A percentile compares a stretch with the other conserved stretches of the same genome.
Conservation (phyloP, 345 rosid genomes). For the Ceriops zippeliana region DNA sequence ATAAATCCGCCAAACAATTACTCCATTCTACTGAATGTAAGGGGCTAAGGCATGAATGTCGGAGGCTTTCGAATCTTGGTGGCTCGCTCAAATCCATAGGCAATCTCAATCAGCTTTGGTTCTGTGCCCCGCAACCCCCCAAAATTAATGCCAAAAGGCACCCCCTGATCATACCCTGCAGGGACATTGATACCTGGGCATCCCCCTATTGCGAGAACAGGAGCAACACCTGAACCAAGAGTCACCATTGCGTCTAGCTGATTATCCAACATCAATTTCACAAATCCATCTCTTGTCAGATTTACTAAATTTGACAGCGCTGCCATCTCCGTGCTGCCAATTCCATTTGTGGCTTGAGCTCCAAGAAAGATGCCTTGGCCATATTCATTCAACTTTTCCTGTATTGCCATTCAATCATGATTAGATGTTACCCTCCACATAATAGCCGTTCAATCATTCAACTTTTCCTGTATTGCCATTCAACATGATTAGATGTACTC, state of each 20-base stretch:
- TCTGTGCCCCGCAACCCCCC: conserved; percentile 61
- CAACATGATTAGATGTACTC: neutral
- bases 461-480: conserved; percentile 43
- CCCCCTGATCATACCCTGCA: conserved; percentile 52
- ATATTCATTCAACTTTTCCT: conserved; percentile 51
- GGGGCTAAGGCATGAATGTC: conserved; percentile 21
- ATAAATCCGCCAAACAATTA: too few relatives aligned
- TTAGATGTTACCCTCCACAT: neutral
- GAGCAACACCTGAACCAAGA: conserved; percentile 6
- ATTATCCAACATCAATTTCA: conserved; percentile 46
- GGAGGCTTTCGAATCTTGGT: conserved; percentile 59
- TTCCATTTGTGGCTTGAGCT: conserved; percentile 42
- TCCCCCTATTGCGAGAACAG: conserved; percentile 62
- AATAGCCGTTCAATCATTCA: conserved; percentile 13
- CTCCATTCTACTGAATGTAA: too few relatives aligned
- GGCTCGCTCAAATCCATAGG: conserved; percentile 68
- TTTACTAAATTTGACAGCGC: conserved; percentile 28
- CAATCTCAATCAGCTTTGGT: conserved; percentile 65
- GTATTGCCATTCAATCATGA: conserved; percentile 4
- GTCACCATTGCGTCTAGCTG: conserved; percentile 57
- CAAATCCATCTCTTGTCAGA: conserved; percentile 43
- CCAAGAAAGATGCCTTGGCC: conserved; percentile 43
- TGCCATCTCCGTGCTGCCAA: conserved; percentile 23
- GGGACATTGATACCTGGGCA: conserved; percentile 67
- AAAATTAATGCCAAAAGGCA: conserved; percentile 62